Evolutionary conservation across 129 eudicot species (phyloP), one percentile per base, ranked within the genome.

Genomic region (Chrysanthemum seticuspe): DNA sequence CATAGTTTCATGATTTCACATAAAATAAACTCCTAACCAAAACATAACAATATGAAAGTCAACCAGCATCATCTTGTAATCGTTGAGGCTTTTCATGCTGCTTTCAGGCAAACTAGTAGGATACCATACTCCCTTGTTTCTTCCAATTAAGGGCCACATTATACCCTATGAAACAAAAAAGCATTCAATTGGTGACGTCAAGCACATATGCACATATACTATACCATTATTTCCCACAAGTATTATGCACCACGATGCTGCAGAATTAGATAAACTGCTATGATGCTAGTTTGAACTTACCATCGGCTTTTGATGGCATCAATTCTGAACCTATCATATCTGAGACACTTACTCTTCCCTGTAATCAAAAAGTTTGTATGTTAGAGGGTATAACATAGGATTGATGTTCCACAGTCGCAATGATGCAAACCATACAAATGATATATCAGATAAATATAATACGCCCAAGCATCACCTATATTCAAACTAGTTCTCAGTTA

Each of bases 61-160:
- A 19, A 19, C 21, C 21, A 62, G 59, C 51, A 62, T 62, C 70
- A 91, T 96, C 89, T 89, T 87, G 84, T 94, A 94, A 65, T 96
- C 98, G 67, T 81, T 87, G 10, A 94, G 84, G 70, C 99, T 83
- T 81, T 77, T 81, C 97, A 90, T 90, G 62, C 96, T 90, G 78
- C 76, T 65, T 76, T 90, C 97, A 0, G 89, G 83, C 27, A 90
- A 64, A 67, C 85, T 73, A 12, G 79, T 75, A 14, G 92, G 93
- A 64, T 72, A 94, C 99, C 99, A 94, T 6, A 84, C 73, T 49
- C 99, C 99, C 58, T 83, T 81, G 9, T 75, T 79, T 2, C 44
- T 79, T 51, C 72, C 79, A 2, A 94, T 82, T 44, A 90, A 82
- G 0, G 99, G 97, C 96, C 97, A 94, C 99, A 94, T 89, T 19